Evolutionary conservation across 805 yeast species (phyloP), one percentile per base, ranked within the genome.

Genomic region (Teunomyces cretensis): DNA sequence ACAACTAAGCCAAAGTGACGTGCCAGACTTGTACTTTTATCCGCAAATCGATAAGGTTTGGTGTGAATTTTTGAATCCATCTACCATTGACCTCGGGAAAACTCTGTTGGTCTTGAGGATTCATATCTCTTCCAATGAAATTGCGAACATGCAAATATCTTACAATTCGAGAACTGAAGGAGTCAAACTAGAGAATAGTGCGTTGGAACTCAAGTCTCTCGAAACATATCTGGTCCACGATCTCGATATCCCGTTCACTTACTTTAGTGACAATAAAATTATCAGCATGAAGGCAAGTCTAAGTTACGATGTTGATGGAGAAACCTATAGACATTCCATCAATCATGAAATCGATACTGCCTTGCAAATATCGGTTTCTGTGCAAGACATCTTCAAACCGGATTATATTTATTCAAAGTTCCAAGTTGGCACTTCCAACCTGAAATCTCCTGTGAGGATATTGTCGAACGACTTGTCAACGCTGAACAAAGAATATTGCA

Each of bases 381-480:
- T 87, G 2, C 92, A 86, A 55, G 96, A 88, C 59, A 80, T 83
- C 9, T 87, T 86, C 68, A 78, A 80, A 50, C 61, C 76, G 2
- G 60, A 75, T 13, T 65, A 71, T 24, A 64, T 88, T 1, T 83
- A 78, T 51, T 81, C 89, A 4, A 84, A 82, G 53, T 88, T 86
- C 57, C 79, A 84, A 11, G 73, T 88, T 37, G 84, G 88, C 14
- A 75, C 90, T 4, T 70, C 84, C 0, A 72, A 74, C 19, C 44
- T 69, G 0, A 63, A 65, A 7, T 54, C 61, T 4, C 95, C 94
- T 0, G 69, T 84, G 2, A 65, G 86, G 44, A 62, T 86, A 5
- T 54, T 71, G 3, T 56, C 66, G 5, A 81, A 79, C 15, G 60
- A 63, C 3, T 66, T 82, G 39, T 47, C 52, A 2, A 66, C 73